Evolutionary conservation across 1,284 basidiomycete species (phyloP), one percentile per base, ranked within the genome.

Genomic region (Cryptococcus sp.): DNA sequence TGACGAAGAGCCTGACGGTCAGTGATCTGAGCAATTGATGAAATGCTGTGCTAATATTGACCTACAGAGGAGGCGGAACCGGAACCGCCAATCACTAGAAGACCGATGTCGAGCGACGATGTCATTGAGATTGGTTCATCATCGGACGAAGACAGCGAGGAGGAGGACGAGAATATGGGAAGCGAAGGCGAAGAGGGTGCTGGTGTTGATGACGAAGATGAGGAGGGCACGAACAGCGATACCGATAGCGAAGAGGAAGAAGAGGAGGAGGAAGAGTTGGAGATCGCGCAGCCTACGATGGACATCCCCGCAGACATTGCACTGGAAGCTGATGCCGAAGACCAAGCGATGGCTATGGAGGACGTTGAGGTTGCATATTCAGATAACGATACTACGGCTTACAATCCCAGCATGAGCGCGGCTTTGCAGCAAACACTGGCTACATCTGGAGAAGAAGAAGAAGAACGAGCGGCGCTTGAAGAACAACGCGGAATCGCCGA

Each of bases 81-180:
- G 1, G 6, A 11, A 3, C 47, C 22, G 5, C 19, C 35, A 22
- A 22, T 23, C 13, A 38, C 38, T 20, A 48, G 30, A 27, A 46
- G 42, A 41, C 50, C 47, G n/a, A 53, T 35, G 23, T 22, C 22
- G 40, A 52, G 46, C 22, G 40, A 39, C 27, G 57, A 57, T 19
- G 55, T 57, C 16, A 62, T 62, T 22, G 53, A 55, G 11, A 56
- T 62, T 7, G 60, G 56, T 5, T 62, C 60, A 1, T 58, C 60
- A 11, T 58, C 60, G 11, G 60, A 62, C 5, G 60, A 62, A 25
- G 60, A 58, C 22, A 47, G 38, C 27, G 48, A n/a, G 42, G 38
- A 17, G 19, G 48, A 52, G 13, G 61, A 56, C 41, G 35, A 55
- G 13, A 53, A 52, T 23, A 55, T 57, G 13, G 20, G 46, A 25